Evolutionary conservation across 148 eudicot species (phyloP).

Genomic region (Nepenthes gracilis): DNA sequence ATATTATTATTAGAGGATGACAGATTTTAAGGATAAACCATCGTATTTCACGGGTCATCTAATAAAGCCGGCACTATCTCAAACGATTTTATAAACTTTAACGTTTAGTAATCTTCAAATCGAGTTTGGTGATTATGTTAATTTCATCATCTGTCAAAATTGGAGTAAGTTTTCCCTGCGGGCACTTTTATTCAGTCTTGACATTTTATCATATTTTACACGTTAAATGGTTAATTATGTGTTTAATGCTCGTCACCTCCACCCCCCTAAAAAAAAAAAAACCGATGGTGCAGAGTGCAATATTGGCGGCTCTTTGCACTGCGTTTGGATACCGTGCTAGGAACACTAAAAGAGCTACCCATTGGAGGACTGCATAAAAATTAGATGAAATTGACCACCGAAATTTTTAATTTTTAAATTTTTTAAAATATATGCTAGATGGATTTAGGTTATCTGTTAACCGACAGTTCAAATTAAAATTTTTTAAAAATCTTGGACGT

Average conservation of each 20-base stretch:
- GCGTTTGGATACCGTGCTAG: slow-evolving; percentile 95
- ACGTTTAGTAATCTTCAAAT: slow-evolving; percentile 66
- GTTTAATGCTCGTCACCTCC: too few species aligned
- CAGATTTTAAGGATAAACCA: slow-evolving; percentile 23
- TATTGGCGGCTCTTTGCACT: slow-evolving; percentile 79
- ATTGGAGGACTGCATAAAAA: slow-evolving; percentile 84
- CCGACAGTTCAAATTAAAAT: too few species aligned
- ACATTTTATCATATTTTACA: slow-evolving; percentile 5
- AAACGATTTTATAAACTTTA: slow-evolving; percentile 65
- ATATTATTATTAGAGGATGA: slow-evolving; percentile 28
- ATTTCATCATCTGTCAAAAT: slow-evolving; percentile 93
- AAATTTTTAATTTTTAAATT: too few species aligned
- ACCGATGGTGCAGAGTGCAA: slow-evolving; percentile 96
- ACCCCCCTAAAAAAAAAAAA: too few species aligned
- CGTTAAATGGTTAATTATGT: neutral
- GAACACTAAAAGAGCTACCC: slow-evolving; percentile 80
- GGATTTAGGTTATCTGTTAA: too few species aligned
- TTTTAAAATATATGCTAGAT: too few species aligned
- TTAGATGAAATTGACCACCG: too few species aligned
- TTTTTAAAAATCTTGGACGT: too few species aligned
- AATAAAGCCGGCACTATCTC: slow-evolving; percentile 55
- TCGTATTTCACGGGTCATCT: slow-evolving; percentile 7
- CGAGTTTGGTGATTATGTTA: slow-evolving; percentile 60
- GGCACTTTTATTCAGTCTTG: slow-evolving; percentile 1
- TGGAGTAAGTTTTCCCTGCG: slow-evolving; percentile 50